phyloP scores from a whole-genome alignment of 2,329 filamentous ascomycete species.

The Microsporum ferrugineum region DNA sequence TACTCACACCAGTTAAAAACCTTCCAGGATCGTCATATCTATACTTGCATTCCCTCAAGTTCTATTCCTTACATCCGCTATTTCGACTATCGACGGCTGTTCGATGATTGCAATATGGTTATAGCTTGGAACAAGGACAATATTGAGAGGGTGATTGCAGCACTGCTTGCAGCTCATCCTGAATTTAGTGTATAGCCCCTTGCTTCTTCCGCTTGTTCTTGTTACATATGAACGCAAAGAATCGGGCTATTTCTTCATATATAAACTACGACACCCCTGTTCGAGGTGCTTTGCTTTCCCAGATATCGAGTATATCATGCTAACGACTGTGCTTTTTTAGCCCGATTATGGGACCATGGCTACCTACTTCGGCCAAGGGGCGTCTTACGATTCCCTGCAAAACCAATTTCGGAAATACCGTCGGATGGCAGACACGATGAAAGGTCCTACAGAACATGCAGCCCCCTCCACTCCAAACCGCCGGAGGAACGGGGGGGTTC shows the following conservation, averaged over 20 bases:
- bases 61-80: too few species aligned
- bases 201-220: background rate
- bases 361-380: slow-evolving; percentile 34
- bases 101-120: slow-evolving; percentile 12
- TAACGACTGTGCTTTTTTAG: slow-evolving; percentile 20
- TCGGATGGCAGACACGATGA: slow-evolving; percentile 28
- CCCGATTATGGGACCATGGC: slow-evolving; percentile 37
- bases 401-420: slow-evolving; percentile 37
- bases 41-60: too few species aligned
- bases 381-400: slow-evolving; percentile 40
- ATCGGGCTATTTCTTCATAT: too few species aligned
- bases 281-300: too few species aligned
- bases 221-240: background rate
- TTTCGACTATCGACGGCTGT: too few species aligned
- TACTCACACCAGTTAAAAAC: background rate
- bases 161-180: slow-evolving; percentile 22
- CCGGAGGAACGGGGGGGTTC: slow-evolving; percentile 10
- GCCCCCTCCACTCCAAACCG: slow-evolving; percentile 8
- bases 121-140: slow-evolving; percentile 22
- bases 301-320: background rate
- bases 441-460: slow-evolving; percentile 12
- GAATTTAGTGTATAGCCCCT: slow-evolving; percentile 17
- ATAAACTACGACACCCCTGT: too few species aligned
- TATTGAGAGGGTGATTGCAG: slow-evolving; percentile 20
- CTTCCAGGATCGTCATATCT: background rate